Conservation (phyloP, 2,329 filamentous ascomycete genomes). For the Exophiala sp. region DNA sequence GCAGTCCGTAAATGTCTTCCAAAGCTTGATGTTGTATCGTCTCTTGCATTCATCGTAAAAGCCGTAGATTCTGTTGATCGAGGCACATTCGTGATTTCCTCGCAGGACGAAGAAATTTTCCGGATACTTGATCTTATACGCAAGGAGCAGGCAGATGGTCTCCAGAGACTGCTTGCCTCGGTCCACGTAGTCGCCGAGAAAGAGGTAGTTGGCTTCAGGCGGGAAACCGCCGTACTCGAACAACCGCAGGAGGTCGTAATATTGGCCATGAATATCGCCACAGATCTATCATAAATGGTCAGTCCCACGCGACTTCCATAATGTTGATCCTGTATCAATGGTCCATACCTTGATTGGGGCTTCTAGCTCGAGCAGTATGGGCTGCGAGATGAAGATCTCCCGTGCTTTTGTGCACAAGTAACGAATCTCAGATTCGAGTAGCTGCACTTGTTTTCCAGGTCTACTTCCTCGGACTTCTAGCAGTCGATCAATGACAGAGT, state of each 20-base stretch:
- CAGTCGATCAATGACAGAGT: conserved; percentile 98
- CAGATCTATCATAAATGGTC: conserved; percentile 68
- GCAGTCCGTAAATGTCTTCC: conserved; percentile 99
- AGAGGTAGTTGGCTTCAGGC: conserved; percentile 98
- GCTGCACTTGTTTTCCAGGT: conserved; percentile 96
- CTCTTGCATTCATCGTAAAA: conserved; percentile 99
- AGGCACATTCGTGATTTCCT: conserved; percentile 98
- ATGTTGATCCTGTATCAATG: neutral
- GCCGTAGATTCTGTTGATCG: conserved; percentile 97
- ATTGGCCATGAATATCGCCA: conserved; percentile 98
- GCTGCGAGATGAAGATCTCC: conserved; percentile 99
- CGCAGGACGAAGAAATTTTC: conserved; percentile 99
- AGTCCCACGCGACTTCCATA: neutral
- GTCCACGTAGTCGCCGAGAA: conserved; percentile 98
- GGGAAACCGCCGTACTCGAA: conserved; percentile 99
- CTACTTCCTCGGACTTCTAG: conserved; percentile 96
- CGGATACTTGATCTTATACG: conserved; percentile 99
- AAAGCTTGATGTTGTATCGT: conserved; percentile 98
- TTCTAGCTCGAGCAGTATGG: conserved; percentile 94
- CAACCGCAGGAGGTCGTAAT: conserved; percentile 93
- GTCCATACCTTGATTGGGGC: conserved; percentile 90
- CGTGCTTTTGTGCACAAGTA: conserved; percentile 97
- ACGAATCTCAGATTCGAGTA: conserved; percentile 93
- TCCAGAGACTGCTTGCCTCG: conserved; percentile 98
- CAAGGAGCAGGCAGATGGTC: conserved; percentile 92